phyloP scores from a whole-genome alignment of 2,329 filamentous ascomycete species.

The Chaetothyriales sp. region DNA sequence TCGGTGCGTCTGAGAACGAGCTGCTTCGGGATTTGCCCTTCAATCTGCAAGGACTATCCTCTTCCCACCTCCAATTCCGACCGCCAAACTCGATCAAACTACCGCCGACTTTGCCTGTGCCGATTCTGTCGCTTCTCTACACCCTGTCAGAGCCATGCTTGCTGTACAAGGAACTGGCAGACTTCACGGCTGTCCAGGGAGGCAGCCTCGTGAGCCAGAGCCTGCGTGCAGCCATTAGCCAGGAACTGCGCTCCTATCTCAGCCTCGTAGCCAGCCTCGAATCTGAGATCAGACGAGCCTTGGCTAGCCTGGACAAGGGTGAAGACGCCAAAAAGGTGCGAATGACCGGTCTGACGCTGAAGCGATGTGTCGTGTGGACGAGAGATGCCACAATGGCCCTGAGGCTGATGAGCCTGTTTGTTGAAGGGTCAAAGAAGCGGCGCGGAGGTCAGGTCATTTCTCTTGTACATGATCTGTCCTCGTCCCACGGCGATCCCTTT shows the following conservation, averaged over 20 bases:
- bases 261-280: constrained; percentile 83
- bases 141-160: constrained; percentile 83
- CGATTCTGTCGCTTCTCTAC: constrained; percentile 73
- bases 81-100: constrained; percentile 56
- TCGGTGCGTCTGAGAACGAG: constrained; percentile 44
- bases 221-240: constrained; percentile 68
- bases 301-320: constrained; percentile 54
- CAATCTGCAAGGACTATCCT: constrained; percentile 82
- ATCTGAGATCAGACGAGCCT: constrained; percentile 71
- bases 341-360: constrained; percentile 81
- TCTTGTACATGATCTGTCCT: constrained; percentile 81
- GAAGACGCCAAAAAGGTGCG: constrained; percentile 54
- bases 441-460: constrained; percentile 87
- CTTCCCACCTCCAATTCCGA: constrained; percentile 64
- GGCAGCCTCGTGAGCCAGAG: constrained; percentile 84
- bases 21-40: constrained; percentile 74
- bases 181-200: constrained; percentile 67
- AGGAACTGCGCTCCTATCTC: constrained; percentile 77
- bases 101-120: constrained; percentile 64
- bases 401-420: constrained; percentile 82
- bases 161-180: constrained; percentile 66
- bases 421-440: constrained; percentile 67
- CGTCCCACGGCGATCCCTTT: constrained; percentile 87
- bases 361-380: constrained; percentile 93
- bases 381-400: constrained; percentile 92